Base-by-base conservation (phyloP, 495 filamentous ascomycete species). In the Penicillium desertorum region DNA sequence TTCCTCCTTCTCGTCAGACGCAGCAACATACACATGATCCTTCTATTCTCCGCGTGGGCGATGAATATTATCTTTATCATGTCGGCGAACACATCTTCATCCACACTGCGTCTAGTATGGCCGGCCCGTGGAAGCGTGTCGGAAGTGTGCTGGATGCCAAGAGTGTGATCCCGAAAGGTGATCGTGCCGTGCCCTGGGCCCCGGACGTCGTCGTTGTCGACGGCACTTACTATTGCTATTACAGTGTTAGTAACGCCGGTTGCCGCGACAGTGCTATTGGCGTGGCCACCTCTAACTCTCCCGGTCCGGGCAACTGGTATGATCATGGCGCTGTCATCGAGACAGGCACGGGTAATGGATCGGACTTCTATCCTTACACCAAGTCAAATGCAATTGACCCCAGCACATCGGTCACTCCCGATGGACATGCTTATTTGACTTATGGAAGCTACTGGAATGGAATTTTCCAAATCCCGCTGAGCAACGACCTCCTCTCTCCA, bases 371-470 rank as follows among this genome's bases (percentile, higher is more conserved):
- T 2, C 86, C 85, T 0, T 72, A 76, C 37, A 58, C 79, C 0
- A 67, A 69, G 2, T 88, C 86, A 62, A 91, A 92, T 58, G 83
- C 87, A n/a, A 91, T 93, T 61, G 89, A 93, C 60, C 71, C 79
- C 0, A 86, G 84, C 58, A 69, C 88, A 0, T 62, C 90, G 47
- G 29, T 77, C n/a, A 65, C 68, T 3, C 58, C 62, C 1, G 72
- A 75, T 20, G 77, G 76, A 8, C 62, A 70, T 0, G 81, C 80
- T 39, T 83, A 81, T 57, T 69, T 92, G 50, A 83, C 74, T 20
- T 93, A 86, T 50, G 88, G 88, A 14, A 83, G 79, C 39, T 93
- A 88, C 71, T 93, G 88, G 88, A 73, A 75, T 10, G 86, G 86
- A 47, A 79, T 90, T 54, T 86, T 83, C 71, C 85, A 89, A 65